Evolutionary conservation across 2,329 filamentous ascomycete species (phyloP).

Genomic region (Fusarium bulbicola): DNA sequence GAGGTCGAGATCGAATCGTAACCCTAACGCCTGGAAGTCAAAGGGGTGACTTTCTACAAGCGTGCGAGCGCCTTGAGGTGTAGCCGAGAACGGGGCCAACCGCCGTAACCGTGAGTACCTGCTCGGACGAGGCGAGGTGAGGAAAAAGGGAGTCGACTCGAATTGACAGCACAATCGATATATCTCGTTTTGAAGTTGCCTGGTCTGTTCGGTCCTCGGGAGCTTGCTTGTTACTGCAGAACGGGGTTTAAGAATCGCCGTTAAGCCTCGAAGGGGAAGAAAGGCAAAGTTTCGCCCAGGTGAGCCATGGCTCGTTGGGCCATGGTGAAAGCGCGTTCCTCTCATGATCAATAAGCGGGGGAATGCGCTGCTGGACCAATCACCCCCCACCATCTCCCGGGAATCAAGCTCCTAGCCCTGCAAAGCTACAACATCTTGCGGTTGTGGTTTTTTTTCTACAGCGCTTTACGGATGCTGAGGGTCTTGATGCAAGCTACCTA

Average conservation of each 20-base stretch:
- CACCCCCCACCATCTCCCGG: constrained; percentile 33
- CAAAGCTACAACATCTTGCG: constrained; percentile 33
- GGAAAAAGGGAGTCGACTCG: not conserved
- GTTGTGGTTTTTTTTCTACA: constrained; percentile 7
- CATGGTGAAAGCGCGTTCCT: constrained; percentile 41
- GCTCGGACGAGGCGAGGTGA: constrained; percentile 11
- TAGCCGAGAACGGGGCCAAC: constrained; percentile 26
- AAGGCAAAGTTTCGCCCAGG: constrained; percentile 40
- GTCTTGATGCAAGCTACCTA: not conserved
- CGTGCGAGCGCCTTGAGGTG: constrained; percentile 15
- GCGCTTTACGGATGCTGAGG: constrained; percentile 8
- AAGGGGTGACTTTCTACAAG: not conserved
- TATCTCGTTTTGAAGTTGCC: not conserved
- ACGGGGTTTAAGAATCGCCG: constrained; percentile 30
- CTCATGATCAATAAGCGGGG: constrained; percentile 53
- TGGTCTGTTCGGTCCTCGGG: not conserved
- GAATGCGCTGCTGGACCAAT: constrained; percentile 45
- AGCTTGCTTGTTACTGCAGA: constrained; percentile 10
- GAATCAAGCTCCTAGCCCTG: constrained; percentile 38
- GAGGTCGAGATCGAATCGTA: constrained; percentile 2
- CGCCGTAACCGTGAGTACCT: constrained; percentile 27
- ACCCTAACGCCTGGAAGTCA: constrained; percentile 16
- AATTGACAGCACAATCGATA: constrained; percentile 15
- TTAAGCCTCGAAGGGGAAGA: constrained; percentile 38
- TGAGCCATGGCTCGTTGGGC: constrained; percentile 34